phyloP scores from a whole-genome alignment of 2,329 filamentous ascomycete species.

The Stagonosporopsis vannaccii region DNA sequence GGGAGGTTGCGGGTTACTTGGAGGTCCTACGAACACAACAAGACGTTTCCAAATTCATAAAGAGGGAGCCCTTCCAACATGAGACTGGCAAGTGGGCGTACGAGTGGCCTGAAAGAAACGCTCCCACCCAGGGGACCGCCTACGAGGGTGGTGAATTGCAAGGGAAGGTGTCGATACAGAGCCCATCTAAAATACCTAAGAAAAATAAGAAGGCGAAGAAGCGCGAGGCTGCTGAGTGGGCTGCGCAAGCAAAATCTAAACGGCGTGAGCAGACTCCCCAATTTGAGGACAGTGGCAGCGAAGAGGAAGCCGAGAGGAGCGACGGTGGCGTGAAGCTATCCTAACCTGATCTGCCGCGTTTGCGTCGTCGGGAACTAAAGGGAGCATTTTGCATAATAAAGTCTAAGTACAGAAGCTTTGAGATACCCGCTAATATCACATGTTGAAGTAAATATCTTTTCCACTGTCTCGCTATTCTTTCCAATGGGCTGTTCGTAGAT shows the following conservation, averaged over 20 bases:
- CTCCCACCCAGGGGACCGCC: neutral
- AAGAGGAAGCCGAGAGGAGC: neutral
- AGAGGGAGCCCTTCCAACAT: conserved; percentile 42
- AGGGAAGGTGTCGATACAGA: conserved; percentile 7
- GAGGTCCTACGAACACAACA: conserved; percentile 58
- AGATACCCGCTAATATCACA: neutral
- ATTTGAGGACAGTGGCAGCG: neutral
- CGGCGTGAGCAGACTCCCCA: neutral
- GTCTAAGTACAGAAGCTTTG: neutral
- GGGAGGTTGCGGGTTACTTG: conserved; percentile 61
- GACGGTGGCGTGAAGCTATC: conserved; percentile 5
- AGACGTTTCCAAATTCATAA: conserved; percentile 70
- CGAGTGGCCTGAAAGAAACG: conserved; percentile 31
- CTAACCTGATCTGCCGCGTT: neutral
- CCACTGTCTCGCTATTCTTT: too few relatives aligned
- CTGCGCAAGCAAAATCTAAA: neutral
- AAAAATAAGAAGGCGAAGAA: conserved; percentile 14
- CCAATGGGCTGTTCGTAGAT: too few relatives aligned
- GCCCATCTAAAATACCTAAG: conserved; percentile 9
- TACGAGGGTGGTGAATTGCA: conserved; percentile 9
- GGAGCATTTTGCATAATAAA: neutral
- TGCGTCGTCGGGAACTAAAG: neutral
- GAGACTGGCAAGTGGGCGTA: conserved; percentile 35
- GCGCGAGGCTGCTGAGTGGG: conserved; percentile 2
- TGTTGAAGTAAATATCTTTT: neutral